These are phyloP conservation scores for Colletotrichum sublineola DNA, from an alignment of 2,329 filamentous ascomycete genomes.

Conservation along the genomic window DNA sequence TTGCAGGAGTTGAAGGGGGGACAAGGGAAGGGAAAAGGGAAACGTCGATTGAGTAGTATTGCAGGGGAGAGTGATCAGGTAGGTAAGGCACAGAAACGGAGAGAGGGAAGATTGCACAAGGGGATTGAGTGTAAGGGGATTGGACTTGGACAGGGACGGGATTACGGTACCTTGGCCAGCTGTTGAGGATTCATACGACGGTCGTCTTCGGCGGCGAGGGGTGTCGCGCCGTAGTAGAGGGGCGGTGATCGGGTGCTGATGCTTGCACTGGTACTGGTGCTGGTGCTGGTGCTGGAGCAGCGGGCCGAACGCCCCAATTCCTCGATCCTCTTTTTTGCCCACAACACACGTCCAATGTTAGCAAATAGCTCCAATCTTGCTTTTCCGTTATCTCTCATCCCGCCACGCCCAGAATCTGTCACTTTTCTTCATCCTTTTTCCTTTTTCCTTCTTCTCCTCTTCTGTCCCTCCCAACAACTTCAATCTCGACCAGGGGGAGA, in stretches of 20 bases:
- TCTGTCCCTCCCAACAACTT: neutral
- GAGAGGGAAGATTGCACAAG: neutral
- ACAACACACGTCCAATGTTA: slow-evolving; percentile 21
- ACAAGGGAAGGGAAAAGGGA: slow-evolving; percentile 39
- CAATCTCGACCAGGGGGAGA: neutral
- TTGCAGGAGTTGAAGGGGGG: slow-evolving; percentile 34
- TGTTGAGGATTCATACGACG: slow-evolving; percentile 60
- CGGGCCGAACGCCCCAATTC: slow-evolving; percentile 38
- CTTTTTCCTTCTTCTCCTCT: neutral
- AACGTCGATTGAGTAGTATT: slow-evolving; percentile 28
- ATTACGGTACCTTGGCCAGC: slow-evolving; percentile 57
- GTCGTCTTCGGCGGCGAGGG: slow-evolving; percentile 54
- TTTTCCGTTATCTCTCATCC: neutral
- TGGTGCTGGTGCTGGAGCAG: slow-evolving; percentile 42
- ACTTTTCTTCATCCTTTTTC: too few species aligned
- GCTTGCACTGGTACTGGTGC: slow-evolving; percentile 41
- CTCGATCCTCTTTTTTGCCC: slow-evolving; percentile 39
- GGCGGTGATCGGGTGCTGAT: slow-evolving; percentile 48
- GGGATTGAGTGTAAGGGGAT: neutral
- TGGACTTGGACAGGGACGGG: neutral
- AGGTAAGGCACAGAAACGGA: slow-evolving; percentile 12
- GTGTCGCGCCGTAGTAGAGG: slow-evolving; percentile 49
- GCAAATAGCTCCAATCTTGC: slow-evolving; percentile 19
- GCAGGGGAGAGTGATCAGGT: slow-evolving; percentile 32
- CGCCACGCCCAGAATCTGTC: too few species aligned